These are phyloP conservation scores for Microbotryum scabiosae DNA, from an alignment of 1,284 basidiomycete genomes.

Conservation along the genomic window DNA sequence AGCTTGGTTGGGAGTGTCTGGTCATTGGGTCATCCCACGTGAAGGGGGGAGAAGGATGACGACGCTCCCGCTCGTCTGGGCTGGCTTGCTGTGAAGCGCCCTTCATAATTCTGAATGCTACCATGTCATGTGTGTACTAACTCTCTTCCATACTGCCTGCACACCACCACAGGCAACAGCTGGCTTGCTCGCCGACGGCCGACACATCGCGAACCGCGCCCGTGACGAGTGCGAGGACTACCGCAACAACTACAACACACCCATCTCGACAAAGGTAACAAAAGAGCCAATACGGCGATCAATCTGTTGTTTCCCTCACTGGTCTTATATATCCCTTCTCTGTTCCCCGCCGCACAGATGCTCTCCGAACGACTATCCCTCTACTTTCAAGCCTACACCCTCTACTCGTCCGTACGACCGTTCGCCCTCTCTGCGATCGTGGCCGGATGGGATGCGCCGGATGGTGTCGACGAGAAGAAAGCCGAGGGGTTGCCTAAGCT, in stretches of 20 bases:
- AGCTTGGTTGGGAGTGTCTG: too few species aligned
- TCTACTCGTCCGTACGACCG: constrained; percentile 95
- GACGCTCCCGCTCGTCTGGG: too few species aligned
- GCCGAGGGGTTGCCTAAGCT: constrained; percentile 59
- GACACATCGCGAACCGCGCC: constrained; percentile 77
- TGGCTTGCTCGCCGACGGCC: constrained; percentile 87
- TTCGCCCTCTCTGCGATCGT: constrained; percentile 92
- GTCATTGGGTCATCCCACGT: too few species aligned
- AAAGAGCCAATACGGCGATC: background rate
- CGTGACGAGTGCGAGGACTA: constrained; percentile 73
- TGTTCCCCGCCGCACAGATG: constrained; percentile 46
- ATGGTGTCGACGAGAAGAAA: constrained; percentile 61
- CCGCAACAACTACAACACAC: constrained; percentile 65
- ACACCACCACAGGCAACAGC: constrained; percentile 62
- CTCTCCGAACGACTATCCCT: constrained; percentile 75
- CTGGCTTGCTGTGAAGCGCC: too few species aligned
- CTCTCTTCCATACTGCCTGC: background rate
- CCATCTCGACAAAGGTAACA: constrained; percentile 69
- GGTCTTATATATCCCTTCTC: background rate
- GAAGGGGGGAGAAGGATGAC: too few species aligned
- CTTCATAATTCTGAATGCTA: too few species aligned
- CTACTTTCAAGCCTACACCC: constrained; percentile 91
- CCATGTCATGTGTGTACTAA: too few species aligned
- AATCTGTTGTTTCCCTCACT: background rate
- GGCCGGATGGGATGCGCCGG: constrained; percentile 48